Percentiles rank a stretch among this genome's conserved stretches.
These are phyloP conservation scores for carrot (Daucus carota) DNA, from an alignment of 129 eudicot species.

Conservation along the genomic window DH1_v3.0 NC_030382.2:30112001-30112500, in stretches of 20 bases:
- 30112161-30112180: background rate
- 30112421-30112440: background rate
- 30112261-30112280: background rate
- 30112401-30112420: background rate
- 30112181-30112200: background rate
- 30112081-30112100: background rate
- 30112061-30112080: background rate
- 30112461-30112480: background rate
- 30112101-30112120: background rate
- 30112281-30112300: background rate
- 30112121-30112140: background rate
- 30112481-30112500: background rate
- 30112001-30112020: conserved; percentile 70
- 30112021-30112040: conserved; percentile 9
- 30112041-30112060: background rate
- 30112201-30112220: background rate
- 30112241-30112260: background rate
- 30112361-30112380: background rate
- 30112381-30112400: background rate
- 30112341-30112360: background rate
- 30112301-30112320: background rate
- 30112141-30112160: background rate
- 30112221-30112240: background rate
- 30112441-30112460: background rate
- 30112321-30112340: background rate